These are phyloP conservation scores for Mycena floridula DNA, from an alignment of 768 basidiomycete genomes.

Conservation along the genomic window DNA sequence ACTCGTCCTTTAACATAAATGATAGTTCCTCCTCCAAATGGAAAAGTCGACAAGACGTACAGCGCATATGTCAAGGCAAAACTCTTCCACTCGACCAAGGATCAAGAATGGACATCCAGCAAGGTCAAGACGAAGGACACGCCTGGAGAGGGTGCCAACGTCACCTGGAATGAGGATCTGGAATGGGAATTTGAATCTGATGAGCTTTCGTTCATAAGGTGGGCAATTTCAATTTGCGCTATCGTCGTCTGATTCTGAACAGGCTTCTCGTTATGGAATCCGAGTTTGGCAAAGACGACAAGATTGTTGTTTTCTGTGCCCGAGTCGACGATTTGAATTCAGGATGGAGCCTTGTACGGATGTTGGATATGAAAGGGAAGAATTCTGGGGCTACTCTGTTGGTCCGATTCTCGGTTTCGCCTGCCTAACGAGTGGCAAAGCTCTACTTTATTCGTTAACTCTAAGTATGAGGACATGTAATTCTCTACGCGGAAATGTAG, in stretches of 20 bases:
- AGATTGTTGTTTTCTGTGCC: conserved; percentile 49
- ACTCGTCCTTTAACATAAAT: neutral
- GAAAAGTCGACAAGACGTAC: conserved; percentile 29
- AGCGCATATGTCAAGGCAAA: conserved; percentile 39
- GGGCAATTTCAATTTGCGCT: conserved; percentile 8
- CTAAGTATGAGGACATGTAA: no score
- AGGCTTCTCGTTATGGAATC: conserved; percentile 34
- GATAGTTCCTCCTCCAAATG: conserved; percentile 43
- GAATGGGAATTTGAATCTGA: conserved; percentile 47
- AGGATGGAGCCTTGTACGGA: conserved; percentile 43
- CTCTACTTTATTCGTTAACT: no score
- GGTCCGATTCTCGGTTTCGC: conserved; percentile 12
- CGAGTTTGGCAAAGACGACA: conserved; percentile 37
- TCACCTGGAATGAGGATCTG: conserved; percentile 35
- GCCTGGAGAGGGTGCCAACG: conserved; percentile 27
- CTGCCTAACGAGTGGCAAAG: no score
- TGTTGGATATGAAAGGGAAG: conserved; percentile 48
- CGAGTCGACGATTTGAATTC: conserved; percentile 37
- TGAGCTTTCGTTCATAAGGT: conserved; percentile 50
- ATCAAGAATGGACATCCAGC: conserved; percentile 38
- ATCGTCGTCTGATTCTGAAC: neutral
- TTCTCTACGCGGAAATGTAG: no score
- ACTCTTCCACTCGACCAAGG: conserved; percentile 32
- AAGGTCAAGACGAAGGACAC: conserved; percentile 28
- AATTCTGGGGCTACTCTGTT: conserved; percentile 34